A percentile compares a stretch with the other conserved stretches of the same genome.
Evolutionary conservation across 78 protist species (phyloP).

Genomic region (Dictyostelium capitatum): DNA sequence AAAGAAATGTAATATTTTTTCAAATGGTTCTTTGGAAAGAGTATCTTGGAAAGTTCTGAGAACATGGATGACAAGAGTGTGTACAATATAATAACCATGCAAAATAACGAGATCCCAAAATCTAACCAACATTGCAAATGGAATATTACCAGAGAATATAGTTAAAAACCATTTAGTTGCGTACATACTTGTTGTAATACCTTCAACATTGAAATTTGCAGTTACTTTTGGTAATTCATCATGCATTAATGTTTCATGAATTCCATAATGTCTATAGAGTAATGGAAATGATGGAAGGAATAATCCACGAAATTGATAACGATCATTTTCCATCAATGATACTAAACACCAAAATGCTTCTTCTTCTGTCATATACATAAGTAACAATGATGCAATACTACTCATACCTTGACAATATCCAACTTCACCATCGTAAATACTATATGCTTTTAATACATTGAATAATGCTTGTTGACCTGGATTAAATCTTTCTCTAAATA

Average conservation of each 20-base stretch:
- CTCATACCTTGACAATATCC: slow-evolving; percentile 91
- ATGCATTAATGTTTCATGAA: slow-evolving; percentile 52
- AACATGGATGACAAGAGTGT: slow-evolving; percentile 42
- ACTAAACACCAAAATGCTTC: slow-evolving; percentile 88
- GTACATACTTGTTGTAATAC: slow-evolving; percentile 46
- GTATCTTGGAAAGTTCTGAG: slow-evolving; percentile 21
- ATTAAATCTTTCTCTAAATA: slow-evolving; percentile 80
- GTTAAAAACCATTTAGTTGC: slow-evolving; percentile 88
- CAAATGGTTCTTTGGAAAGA: slow-evolving; percentile 33
- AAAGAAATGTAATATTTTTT: slow-evolving; percentile 49
- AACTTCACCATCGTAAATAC: slow-evolving; percentile 80
- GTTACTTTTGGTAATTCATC: slow-evolving; percentile 40
- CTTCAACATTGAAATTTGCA: slow-evolving; percentile 37
- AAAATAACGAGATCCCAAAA: slow-evolving; percentile 84
- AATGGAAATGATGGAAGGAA: slow-evolving; percentile 78
- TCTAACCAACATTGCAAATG: slow-evolving; percentile 67
- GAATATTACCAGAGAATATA: slow-evolving; percentile 65
- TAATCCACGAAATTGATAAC: slow-evolving; percentile 72
- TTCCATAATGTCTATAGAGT: slow-evolving; percentile 68
- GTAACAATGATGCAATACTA: slow-evolving; percentile 79
- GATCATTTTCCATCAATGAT: slow-evolving; percentile 43
- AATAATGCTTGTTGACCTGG: slow-evolving; percentile 81
- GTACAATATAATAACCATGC: slow-evolving; percentile 73
- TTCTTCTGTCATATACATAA: slow-evolving; percentile 89
- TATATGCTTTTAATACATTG: slow-evolving; percentile 86